Evolutionary conservation across 2,329 filamentous ascomycete species (phyloP).

Genomic region (Colletotrichum gloeosporioides): DNA sequence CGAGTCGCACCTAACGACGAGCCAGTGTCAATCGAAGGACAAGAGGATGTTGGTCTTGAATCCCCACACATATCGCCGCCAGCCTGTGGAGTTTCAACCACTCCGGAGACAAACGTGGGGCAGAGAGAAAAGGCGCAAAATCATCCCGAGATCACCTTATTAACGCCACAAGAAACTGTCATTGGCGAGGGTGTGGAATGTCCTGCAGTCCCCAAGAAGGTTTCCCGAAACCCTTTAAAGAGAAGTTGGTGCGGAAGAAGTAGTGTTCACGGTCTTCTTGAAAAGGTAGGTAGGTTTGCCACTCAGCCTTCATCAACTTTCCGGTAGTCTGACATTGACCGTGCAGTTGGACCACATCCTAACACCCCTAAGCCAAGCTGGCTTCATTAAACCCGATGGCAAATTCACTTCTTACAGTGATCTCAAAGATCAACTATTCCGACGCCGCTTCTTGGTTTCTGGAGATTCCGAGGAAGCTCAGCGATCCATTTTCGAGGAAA

Average conservation of each 20-base stretch:
- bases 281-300: not conserved
- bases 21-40: not conserved
- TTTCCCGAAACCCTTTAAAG: not conserved
- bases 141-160: not conserved
- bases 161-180: not conserved
- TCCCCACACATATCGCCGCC: not conserved
- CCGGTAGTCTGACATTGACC: not conserved
- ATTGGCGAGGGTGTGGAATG: not conserved
- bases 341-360: not conserved
- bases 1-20: not conserved
- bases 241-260: not conserved
- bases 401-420: not conserved
- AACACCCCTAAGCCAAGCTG: not conserved
- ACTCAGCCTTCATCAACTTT: not conserved
- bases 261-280: not conserved
- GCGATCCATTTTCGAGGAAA: not conserved
- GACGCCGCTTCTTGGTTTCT: not conserved
- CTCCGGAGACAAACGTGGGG: not conserved
- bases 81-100: not conserved
- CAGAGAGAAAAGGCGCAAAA: not conserved
- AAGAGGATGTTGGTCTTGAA: not conserved
- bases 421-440: not conserved
- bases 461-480: not conserved
- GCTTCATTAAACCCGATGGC: not conserved
- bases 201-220: not conserved